phyloP scores from a whole-genome alignment of 1,284 basidiomycete genomes.

The Ustilago sp. region DNA sequence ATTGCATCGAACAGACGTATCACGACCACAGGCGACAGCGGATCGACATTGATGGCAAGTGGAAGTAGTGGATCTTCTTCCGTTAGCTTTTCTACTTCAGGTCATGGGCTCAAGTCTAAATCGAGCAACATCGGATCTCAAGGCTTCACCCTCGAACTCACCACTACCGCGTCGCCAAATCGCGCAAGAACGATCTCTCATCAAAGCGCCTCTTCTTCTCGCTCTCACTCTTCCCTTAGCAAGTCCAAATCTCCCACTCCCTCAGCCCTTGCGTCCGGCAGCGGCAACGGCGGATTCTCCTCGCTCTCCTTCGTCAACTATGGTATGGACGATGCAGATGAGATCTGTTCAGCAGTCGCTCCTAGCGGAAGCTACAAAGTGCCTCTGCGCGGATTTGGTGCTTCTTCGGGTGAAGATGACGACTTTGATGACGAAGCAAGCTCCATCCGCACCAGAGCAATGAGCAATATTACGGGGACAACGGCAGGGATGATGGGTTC shows the following conservation, averaged over 20 bases:
- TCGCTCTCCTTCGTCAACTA: constrained; percentile 66
- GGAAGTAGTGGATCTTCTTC: constrained; percentile 23
- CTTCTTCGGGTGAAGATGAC: constrained; percentile 38
- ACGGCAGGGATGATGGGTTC: constrained; percentile 16
- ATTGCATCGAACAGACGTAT: constrained; percentile 54
- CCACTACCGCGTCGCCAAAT: constrained; percentile 39
- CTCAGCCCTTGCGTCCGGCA: constrained; percentile 14
- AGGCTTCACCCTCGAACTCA: constrained; percentile 40
- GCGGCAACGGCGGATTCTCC: constrained; percentile 14
- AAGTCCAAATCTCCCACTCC: constrained; percentile 43
- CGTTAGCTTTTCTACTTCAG: constrained; percentile 24
- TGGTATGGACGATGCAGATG: constrained; percentile 67
- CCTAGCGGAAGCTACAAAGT: constrained; percentile 66
- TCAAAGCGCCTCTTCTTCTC: constrained; percentile 18
- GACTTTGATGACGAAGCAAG: constrained; percentile 39
- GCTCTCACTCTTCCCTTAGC: constrained; percentile 17
- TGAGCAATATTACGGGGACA: constrained; percentile 28
- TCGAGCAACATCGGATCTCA: constrained; percentile 15
- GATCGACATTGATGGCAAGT: constrained; percentile 4
- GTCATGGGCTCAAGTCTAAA: constrained; percentile 12
- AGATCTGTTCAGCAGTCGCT: constrained; percentile 66
- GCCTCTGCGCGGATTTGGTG: constrained; percentile 56
- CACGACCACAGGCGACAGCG: constrained; percentile 8
- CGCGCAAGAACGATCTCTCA: constrained; percentile 43
- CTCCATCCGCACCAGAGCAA: constrained; percentile 22